Evolutionary conservation across 106 monocot species (phyloP).

Genomic region (Vanilla planifolia): DNA sequence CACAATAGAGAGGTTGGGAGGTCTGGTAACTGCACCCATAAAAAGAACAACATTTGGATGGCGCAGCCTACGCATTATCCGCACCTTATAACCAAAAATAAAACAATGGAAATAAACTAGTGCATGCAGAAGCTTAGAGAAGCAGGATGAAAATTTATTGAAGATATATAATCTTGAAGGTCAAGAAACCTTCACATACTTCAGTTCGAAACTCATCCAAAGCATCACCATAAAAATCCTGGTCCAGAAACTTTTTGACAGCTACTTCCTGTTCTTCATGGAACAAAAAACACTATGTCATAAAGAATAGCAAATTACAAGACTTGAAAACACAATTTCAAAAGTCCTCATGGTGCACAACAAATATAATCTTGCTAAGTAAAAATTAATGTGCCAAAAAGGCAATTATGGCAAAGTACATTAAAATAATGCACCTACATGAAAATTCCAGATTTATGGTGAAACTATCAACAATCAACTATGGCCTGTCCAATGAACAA

Average conservation of each 20-base stretch:
- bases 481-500: neutral
- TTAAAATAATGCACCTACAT: neutral
- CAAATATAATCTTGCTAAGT: neutral
- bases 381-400: neutral
- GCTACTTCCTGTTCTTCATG: constrained; percentile 76
- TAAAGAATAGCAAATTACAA: no score
- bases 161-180: neutral
- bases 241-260: constrained; percentile 96
- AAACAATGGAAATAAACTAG: neutral
- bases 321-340: no score
- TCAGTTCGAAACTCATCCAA: constrained; percentile 96
- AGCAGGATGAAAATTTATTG: neutral
- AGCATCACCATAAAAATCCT: constrained; percentile 96
- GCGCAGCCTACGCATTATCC: constrained; percentile 93
- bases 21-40: constrained; percentile 94
- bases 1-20: constrained; percentile 91
- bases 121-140: neutral
- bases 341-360: no score
- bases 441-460: neutral
- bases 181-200: constrained; percentile 29
- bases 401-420: neutral
- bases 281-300: neutral
- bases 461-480: neutral
- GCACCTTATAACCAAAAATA: constrained; percentile 35
- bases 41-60: constrained; percentile 99